A percentile compares a stretch with the other conserved stretches of the same genome.
These are phyloP conservation scores for Nevesoporus exiguus DNA, from an alignment of 768 basidiomycete genomes.

Conservation along the genomic window DNA sequence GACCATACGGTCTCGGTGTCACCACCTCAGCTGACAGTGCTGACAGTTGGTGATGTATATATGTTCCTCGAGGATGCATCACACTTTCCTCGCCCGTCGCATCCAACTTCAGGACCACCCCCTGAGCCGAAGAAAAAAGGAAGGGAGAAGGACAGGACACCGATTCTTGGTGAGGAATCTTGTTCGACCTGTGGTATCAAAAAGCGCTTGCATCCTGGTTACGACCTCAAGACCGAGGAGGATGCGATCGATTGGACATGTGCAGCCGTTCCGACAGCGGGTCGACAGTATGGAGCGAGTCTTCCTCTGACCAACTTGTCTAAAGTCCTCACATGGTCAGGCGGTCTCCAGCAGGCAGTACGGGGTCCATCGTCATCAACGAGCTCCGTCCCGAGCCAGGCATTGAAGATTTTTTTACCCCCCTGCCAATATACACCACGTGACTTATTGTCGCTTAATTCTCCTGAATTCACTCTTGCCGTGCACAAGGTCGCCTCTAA, in stretches of 20 bases:
- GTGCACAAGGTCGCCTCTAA: conserved; percentile 22
- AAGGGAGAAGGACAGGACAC: conserved; percentile 24
- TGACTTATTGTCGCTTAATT: conserved; percentile 19
- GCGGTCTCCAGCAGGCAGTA: conserved; percentile 18
- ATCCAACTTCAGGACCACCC: conserved; percentile 5
- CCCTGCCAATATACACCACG: conserved; percentile 18
- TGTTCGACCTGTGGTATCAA: conserved; percentile 30
- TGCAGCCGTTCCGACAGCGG: conserved; percentile 18
- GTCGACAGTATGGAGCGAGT: conserved; percentile 17
- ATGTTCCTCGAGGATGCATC: conserved; percentile 43
- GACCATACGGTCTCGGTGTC: conserved; percentile 22
- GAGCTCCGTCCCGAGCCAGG: conserved; percentile 1
- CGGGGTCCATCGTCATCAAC: conserved; percentile 4
- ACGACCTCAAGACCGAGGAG: conserved; percentile 22
- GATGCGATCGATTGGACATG: conserved; percentile 20
- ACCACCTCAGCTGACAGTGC: conserved; percentile 17
- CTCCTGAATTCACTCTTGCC: conserved; percentile 31
- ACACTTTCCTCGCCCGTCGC: conserved; percentile 34
- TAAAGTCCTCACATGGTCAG: conserved; percentile 12
- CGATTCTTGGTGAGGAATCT: conserved; percentile 19
- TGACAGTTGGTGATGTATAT: conserved; percentile 43
- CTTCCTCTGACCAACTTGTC: conserved; percentile 21
- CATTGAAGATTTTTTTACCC: conserved; percentile 4
- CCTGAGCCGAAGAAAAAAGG: conserved; percentile 25
- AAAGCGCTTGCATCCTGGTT: conserved; percentile 26